Evolutionary conservation across 345 rosid genomes (phyloP), one percentile per base, ranked within the genome.

Genomic region (Conringia planisiliqua): DNA sequence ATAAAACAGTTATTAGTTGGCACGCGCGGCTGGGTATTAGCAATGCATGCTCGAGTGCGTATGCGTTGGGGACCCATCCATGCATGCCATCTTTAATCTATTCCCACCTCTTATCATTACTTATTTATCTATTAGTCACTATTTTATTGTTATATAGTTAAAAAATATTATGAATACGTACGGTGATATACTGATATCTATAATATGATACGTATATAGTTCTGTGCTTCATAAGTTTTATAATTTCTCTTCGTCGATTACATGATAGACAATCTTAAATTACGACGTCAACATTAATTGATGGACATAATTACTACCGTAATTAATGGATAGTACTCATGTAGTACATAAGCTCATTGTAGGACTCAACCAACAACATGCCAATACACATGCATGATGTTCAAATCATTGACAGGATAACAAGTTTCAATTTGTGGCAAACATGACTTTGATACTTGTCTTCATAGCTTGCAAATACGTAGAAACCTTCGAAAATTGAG

Each of bases 41-140:
- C 75, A 70, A 50, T 68, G 74, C 79, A 76, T 52, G 79, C 79
- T 76, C 64, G 57, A 75, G 79, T 75, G 79, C 70, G 48, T 63
- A 55, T 76, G 71, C 2, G n/a, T 54, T 55, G 66, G 66, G 74
- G 75, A 63, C 66, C 75, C 71, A 70, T 76, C 51, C 27, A 44
- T 76, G 79, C 79, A 69, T 76, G 70, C 80, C 51, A 70, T 36
- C 44, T 52, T 76, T 62, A 76, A 26, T 62, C 22, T n/a, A 43
- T 59, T 47, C 60, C 63, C 79, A 60, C 74, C 33, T 70, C 44
- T 55, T 62, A 61, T 62, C 68, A n/a, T 63, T 63, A 54, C 71
- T 44, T 32, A 24, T 61, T 52, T n/a, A 39, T 48, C 36, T 11
- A 30, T 43, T 2, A 10, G 18, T 42, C 3, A 55, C 63, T 29